Conservation (phyloP, 805 yeast genomes). For the Maudiozyma barnettii region DNA sequence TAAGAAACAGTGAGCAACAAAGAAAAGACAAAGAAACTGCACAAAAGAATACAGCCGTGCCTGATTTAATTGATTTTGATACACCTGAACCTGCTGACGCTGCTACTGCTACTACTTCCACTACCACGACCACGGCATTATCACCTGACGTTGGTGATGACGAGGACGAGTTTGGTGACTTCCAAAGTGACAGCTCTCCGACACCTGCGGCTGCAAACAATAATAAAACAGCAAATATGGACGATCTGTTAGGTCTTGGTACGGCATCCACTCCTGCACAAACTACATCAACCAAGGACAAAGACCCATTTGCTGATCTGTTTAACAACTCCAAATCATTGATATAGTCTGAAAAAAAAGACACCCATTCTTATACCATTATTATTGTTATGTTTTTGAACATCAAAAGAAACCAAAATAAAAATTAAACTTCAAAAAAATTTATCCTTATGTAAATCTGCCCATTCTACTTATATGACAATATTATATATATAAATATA, state of each 20-base stretch:
- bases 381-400: neutral
- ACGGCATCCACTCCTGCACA: slow-evolving; percentile 7
- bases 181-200: slow-evolving; percentile 24
- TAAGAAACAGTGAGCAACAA: slow-evolving; percentile 26
- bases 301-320: slow-evolving; percentile 25
- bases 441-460: no score
- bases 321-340: slow-evolving; percentile 26
- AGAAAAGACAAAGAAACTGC: slow-evolving; percentile 18
- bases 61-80: slow-evolving; percentile 27
- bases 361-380: neutral
- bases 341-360: slow-evolving; percentile 11
- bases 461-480: no score
- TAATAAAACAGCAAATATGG: slow-evolving; percentile 6
- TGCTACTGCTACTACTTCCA: neutral
- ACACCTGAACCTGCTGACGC: slow-evolving; percentile 5
- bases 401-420: no score
- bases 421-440: no score
- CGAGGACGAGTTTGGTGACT: slow-evolving; percentile 32
- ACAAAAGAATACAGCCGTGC: slow-evolving; percentile 17
- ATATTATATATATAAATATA: no score
- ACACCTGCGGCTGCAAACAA: neutral
- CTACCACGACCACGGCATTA: neutral
- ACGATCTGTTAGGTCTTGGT: slow-evolving; percentile 13
- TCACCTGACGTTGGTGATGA: slow-evolving; percentile 14
- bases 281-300: slow-evolving; percentile 4